These are phyloP conservation scores for Pythium rhizo-oryzae DNA, from an alignment of 352 stramenopile genomes.

Conservation along the genomic window DNA sequence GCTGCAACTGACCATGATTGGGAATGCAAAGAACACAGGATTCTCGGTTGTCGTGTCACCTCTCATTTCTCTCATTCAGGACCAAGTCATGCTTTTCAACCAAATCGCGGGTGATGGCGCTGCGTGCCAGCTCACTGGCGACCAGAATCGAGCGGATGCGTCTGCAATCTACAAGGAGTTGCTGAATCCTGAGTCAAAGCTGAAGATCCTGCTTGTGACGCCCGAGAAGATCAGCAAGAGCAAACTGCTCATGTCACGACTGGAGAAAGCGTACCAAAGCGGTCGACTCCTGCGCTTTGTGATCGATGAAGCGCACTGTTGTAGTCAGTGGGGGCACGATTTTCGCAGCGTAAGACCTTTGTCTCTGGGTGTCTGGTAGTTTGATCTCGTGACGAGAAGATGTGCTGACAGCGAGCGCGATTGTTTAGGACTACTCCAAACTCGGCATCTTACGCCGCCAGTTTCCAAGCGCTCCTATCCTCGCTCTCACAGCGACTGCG, in stretches of 20 bases:
- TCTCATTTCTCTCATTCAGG: constrained; percentile 92
- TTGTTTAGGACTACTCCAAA: constrained; percentile 90
- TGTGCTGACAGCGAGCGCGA: neutral
- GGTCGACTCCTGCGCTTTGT: constrained; percentile 90
- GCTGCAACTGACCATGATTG: neutral
- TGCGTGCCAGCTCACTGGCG: constrained; percentile 53
- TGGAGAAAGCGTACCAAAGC: constrained; percentile 89
- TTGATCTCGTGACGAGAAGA: neutral
- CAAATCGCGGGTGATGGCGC: constrained; percentile 58
- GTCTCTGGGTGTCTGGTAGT: neutral
- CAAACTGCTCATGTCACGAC: constrained; percentile 86
- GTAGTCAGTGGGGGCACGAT: constrained; percentile 84
- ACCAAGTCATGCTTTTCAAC: constrained; percentile 91
- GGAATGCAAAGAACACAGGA: constrained; percentile 37
- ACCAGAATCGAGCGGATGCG: constrained; percentile 54
- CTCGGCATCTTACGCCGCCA: constrained; percentile 89
- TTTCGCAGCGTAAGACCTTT: constrained; percentile 57
- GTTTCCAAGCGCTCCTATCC: constrained; percentile 89
- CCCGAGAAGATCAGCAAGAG: constrained; percentile 93
- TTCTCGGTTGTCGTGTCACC: constrained; percentile 93
- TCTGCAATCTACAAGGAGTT: constrained; percentile 81
- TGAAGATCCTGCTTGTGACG: constrained; percentile 92
- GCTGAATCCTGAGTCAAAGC: constrained; percentile 50
- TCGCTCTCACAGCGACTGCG: constrained; percentile 91
- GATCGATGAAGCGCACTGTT: constrained; percentile 92